A percentile compares a stretch with the other conserved stretches of the same genome.
Evolutionary conservation across 164 flowering plant species (phyloP).

Genomic region (Umbellularia californica): DNA sequence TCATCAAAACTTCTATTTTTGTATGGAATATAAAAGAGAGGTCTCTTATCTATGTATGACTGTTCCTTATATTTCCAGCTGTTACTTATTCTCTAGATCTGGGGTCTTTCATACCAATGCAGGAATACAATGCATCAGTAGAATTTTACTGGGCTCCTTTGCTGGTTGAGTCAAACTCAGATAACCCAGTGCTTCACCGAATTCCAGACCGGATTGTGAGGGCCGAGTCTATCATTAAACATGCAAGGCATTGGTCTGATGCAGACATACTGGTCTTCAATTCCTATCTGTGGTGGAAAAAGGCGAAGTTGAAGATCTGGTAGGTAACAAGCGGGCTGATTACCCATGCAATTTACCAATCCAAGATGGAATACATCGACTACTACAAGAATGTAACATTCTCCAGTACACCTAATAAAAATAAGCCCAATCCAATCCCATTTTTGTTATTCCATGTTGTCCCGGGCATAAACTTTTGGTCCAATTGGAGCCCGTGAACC

Average conservation of each 20-base stretch:
- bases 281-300: slow-evolving; percentile 80
- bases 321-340: slow-evolving; percentile 27
- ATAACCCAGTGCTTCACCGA: slow-evolving; percentile 54
- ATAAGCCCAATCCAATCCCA: no score
- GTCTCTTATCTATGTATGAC: no score
- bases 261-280: slow-evolving; percentile 75
- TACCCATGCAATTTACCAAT: no score
- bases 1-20: no score
- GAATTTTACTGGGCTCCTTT: slow-evolving; percentile 91
- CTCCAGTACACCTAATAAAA: no score
- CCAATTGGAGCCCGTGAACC: no score
- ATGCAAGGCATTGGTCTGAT: slow-evolving; percentile 62
- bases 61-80: not conserved
- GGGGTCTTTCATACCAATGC: not conserved
- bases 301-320: slow-evolving; percentile 50
- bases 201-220: slow-evolving; percentile 51
- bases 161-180: slow-evolving; percentile 85
- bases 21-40: no score
- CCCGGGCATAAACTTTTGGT: no score
- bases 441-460: no score
- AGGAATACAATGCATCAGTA: slow-evolving; percentile 80
- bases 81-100: not conserved
- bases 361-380: no score
- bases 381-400: no score
- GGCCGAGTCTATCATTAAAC: slow-evolving; percentile 55